A percentile compares a stretch with the other conserved stretches of the same genome.
phyloP scores from a whole-genome alignment of 129 eudicot genomes.

The Flaveria robusta region DNA sequence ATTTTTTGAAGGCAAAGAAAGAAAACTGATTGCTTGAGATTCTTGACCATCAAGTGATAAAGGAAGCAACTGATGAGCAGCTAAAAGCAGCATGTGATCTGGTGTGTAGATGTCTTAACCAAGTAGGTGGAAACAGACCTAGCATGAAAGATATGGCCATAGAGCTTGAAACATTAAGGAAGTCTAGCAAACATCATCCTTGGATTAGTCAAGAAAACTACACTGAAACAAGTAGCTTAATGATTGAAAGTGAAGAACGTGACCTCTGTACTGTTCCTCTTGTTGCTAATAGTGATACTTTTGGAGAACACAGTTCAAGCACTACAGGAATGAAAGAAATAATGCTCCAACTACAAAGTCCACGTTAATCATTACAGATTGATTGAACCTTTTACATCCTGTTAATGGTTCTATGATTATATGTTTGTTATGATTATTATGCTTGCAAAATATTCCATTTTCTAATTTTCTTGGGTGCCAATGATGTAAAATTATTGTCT shows the following conservation, averaged over 20 bases:
- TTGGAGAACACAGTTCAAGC: slow-evolving; percentile 9
- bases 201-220: background rate
- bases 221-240: background rate
- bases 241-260: slow-evolving; percentile 4
- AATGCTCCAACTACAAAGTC: slow-evolving; percentile 1
- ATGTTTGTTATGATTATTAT: background rate
- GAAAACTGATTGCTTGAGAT: slow-evolving; percentile 1
- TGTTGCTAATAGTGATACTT: background rate
- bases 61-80: background rate
- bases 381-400: background rate
- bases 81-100: slow-evolving; percentile 7
- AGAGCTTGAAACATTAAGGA: slow-evolving; percentile 9
- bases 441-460: background rate
- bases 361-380: background rate
- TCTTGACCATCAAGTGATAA: background rate
- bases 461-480: background rate
- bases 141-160: slow-evolving; percentile 9
- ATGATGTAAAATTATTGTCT: background rate
- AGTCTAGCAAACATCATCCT: background rate
- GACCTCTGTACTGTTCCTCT: slow-evolving; percentile 1
- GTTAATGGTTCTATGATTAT: background rate
- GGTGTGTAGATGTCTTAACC: slow-evolving; percentile 12
- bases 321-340: slow-evolving; percentile 1
- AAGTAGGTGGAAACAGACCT: slow-evolving; percentile 1
- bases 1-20: slow-evolving; percentile 1